phyloP scores from a whole-genome alignment of 495 filamentous ascomycete genomes.

The Penicillium maclennaniae region DNA sequence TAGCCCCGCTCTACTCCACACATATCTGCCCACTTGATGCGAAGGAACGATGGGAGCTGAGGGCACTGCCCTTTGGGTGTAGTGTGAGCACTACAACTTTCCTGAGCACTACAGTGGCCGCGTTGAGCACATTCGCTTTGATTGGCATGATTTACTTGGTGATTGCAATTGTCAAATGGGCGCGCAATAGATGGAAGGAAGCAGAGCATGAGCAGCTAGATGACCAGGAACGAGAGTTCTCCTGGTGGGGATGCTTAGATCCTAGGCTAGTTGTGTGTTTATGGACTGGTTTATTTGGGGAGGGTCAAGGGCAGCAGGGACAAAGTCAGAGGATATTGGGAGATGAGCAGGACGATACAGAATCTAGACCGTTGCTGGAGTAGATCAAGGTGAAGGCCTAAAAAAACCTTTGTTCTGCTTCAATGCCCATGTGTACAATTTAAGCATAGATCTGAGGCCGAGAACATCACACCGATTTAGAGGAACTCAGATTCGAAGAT shows the following conservation, averaged over 20 bases:
- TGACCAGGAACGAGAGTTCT: slow-evolving; percentile 2
- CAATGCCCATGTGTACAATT: not conserved
- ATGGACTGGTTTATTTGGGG: slow-evolving; percentile 5
- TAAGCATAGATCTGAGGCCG: not conserved
- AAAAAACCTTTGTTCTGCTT: not conserved
- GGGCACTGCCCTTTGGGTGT: slow-evolving; percentile 47
- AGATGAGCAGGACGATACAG: slow-evolving; percentile 22
- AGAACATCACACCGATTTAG: slow-evolving; percentile 35
- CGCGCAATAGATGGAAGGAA: slow-evolving; percentile 25
- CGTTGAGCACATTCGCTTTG: slow-evolving; percentile 33
- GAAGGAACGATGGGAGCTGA: slow-evolving; percentile 52
- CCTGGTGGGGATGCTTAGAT: slow-evolving; percentile 8
- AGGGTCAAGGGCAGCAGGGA: slow-evolving; percentile 1
- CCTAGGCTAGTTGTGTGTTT: slow-evolving; percentile 2
- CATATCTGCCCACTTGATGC: slow-evolving; percentile 46
- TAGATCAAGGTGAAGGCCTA: slow-evolving; percentile 1
- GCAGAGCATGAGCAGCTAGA: slow-evolving; percentile 6
- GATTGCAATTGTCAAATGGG: slow-evolving; percentile 22
- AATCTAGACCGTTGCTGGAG: slow-evolving; percentile 29
- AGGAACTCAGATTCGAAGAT: slow-evolving; percentile 45
- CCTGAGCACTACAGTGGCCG: slow-evolving; percentile 35
- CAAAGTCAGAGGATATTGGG: not conserved
- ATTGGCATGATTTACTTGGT: slow-evolving; percentile 26
- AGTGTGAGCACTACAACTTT: slow-evolving; percentile 48
- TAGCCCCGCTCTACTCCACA: slow-evolving; percentile 41